A percentile compares a stretch with the other conserved stretches of the same genome.
phyloP scores from a whole-genome alignment of 805 yeast species.

The Danielia reshetovae region DNA sequence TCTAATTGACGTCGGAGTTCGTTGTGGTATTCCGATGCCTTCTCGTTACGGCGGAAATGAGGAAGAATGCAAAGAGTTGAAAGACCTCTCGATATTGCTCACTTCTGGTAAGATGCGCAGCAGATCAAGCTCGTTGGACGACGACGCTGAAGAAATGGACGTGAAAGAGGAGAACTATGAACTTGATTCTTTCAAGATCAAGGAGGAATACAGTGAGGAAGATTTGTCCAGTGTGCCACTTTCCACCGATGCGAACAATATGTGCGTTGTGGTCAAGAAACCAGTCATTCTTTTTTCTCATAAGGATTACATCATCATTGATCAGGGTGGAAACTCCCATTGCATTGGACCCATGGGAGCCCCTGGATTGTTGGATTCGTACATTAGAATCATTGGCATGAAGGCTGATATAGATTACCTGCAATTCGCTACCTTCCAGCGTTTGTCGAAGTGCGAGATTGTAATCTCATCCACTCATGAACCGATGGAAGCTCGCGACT shows the following conservation, averaged over 20 bases:
- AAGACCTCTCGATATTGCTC: slow-evolving; percentile 1
- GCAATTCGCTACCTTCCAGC: not conserved
- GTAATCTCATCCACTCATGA: slow-evolving; percentile 2
- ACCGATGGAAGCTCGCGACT: not conserved
- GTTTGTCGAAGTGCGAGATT: not conserved
- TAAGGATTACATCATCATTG: slow-evolving; percentile 33
- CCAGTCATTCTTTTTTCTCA: not conserved
- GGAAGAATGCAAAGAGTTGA: slow-evolving; percentile 1
- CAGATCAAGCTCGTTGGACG: not conserved
- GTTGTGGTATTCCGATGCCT: slow-evolving; percentile 33
- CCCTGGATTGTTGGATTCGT: slow-evolving; percentile 1
- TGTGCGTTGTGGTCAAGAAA: not conserved
- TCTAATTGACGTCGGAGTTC: slow-evolving; percentile 33
- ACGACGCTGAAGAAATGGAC: not conserved
- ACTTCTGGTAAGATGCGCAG: slow-evolving; percentile 1
- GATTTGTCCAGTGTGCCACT: not conserved
- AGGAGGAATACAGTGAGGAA: not conserved
- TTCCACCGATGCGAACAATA: not conserved
- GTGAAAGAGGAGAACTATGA: not conserved
- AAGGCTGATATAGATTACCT: not conserved
- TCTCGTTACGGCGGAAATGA: slow-evolving; percentile 5
- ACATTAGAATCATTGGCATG: not conserved
- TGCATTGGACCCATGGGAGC: slow-evolving; percentile 23
- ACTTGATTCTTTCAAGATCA: not conserved
- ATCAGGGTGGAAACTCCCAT: slow-evolving; percentile 44